Conservation (phyloP, 176 grass and related monocot species). For the Dendrocalamus sinicus region DNA sequence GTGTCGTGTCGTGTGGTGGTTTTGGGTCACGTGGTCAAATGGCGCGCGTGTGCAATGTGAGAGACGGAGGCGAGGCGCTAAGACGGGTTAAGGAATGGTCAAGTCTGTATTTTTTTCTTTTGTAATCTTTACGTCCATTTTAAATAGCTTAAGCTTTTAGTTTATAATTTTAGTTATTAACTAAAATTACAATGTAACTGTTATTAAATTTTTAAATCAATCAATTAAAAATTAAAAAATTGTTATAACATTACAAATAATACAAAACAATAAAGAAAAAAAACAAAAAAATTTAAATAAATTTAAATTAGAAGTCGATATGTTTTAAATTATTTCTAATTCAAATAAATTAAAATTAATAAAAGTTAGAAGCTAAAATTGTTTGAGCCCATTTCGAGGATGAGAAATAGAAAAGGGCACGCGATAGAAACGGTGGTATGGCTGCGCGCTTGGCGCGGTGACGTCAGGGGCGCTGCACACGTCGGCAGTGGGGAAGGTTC, state of each 20-base stretch:
- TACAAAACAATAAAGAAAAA: no score
- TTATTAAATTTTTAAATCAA: no score
- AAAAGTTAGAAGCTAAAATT: no score
- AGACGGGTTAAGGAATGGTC: constrained; percentile 36
- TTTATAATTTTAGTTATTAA: no score
- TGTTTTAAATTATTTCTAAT: no score
- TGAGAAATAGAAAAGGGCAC: background rate
- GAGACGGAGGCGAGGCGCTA: background rate
- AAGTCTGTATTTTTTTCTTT: constrained; percentile 23
- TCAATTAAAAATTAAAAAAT: no score
- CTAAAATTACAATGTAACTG: accelerated
- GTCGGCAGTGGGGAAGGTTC: constrained; percentile 41
- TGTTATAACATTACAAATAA: accelerated
- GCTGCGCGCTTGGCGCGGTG: constrained; percentile 34
- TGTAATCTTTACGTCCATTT: background rate
- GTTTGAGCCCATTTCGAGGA: background rate
- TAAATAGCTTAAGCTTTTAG: no score
- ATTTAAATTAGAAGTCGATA: no score
- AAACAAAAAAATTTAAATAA: no score
- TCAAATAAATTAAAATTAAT: no score
- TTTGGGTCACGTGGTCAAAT: constrained; percentile 62
- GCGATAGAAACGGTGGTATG: background rate
- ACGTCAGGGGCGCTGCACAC: constrained; percentile 7
- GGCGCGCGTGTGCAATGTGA: background rate
- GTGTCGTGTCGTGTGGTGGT: constrained; percentile 8